Evolutionary conservation across 352 stramenopile species (phyloP).

Genomic region (Pythium coloratum): DNA sequence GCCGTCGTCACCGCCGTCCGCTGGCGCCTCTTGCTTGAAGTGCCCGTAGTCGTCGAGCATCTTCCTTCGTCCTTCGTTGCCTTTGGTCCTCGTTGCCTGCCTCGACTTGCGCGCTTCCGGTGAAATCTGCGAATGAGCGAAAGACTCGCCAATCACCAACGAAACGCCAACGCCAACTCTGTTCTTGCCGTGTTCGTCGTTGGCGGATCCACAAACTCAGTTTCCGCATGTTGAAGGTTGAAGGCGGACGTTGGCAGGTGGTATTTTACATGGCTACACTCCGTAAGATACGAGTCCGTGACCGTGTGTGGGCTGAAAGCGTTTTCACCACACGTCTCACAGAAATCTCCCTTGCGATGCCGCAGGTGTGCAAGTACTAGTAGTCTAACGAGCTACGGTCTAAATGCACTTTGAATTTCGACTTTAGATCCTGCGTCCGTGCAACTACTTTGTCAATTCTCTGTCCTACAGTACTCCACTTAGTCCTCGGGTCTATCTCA

Average conservation of each 20-base stretch:
- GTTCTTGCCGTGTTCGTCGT: not conserved
- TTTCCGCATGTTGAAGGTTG: constrained; percentile 5
- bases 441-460: not conserved
- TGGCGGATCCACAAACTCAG: not conserved
- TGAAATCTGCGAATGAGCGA: not conserved
- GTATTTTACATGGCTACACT: constrained; percentile 10
- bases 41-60: not conserved
- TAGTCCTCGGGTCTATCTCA: not conserved
- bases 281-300: not conserved
- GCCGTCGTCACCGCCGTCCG: not conserved
- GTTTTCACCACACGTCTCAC: not conserved
- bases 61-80: not conserved
- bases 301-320: not conserved
- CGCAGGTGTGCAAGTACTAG: no score
- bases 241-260: not conserved
- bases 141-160: not conserved
- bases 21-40: not conserved
- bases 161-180: not conserved
- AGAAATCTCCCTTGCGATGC: no score
- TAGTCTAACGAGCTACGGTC: not conserved
- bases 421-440: not conserved
- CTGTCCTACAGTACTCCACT: not conserved
- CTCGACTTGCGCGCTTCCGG: not conserved
- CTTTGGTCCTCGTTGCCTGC: not conserved
- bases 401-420: not conserved